Percentiles rank a stretch among this genome's conserved stretches.
These are phyloP conservation scores for Botryobasidium botryosum DNA, from an alignment of 768 basidiomycete species.

Conservation along the genomic window DNA sequence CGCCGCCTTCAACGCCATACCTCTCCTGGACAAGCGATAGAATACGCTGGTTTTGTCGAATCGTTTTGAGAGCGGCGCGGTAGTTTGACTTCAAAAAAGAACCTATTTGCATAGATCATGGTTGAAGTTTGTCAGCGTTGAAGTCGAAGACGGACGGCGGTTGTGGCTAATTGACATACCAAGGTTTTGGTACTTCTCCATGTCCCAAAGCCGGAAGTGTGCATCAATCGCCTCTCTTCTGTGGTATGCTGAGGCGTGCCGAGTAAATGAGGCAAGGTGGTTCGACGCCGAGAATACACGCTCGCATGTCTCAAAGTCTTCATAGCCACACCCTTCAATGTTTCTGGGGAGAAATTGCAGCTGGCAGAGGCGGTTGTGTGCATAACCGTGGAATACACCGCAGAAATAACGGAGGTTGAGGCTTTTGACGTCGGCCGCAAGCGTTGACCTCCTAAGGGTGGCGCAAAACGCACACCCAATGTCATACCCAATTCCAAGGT, in stretches of 20 bases:
- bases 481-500: conserved; percentile 8
- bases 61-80: conserved; percentile 1
- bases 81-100: no score
- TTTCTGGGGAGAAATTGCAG: conserved; percentile 19
- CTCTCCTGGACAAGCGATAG: background rate
- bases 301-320: conserved; percentile 23
- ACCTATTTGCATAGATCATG: no score
- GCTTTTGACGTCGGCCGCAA: background rate
- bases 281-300: conserved; percentile 22
- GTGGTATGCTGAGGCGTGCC: conserved; percentile 18
- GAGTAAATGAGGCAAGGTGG: conserved; percentile 11
- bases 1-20: background rate
- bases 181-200: conserved; percentile 21
- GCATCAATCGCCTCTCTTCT: conserved; percentile 19
- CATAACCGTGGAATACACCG: conserved; percentile 4
- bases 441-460: background rate
- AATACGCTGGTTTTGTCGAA: background rate
- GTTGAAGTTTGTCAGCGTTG: no score
- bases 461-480: conserved; percentile 9
- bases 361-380: conserved; percentile 17
- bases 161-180: conserved; percentile 10
- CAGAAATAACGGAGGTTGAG: background rate
- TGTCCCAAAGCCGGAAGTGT: conserved; percentile 22
- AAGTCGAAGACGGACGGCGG: no score
- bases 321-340: conserved; percentile 20